Evolutionary conservation across 1,284 basidiomycete genomes (phyloP), one percentile per base, ranked within the genome.

Genomic region (Trametes sp.): DNA sequence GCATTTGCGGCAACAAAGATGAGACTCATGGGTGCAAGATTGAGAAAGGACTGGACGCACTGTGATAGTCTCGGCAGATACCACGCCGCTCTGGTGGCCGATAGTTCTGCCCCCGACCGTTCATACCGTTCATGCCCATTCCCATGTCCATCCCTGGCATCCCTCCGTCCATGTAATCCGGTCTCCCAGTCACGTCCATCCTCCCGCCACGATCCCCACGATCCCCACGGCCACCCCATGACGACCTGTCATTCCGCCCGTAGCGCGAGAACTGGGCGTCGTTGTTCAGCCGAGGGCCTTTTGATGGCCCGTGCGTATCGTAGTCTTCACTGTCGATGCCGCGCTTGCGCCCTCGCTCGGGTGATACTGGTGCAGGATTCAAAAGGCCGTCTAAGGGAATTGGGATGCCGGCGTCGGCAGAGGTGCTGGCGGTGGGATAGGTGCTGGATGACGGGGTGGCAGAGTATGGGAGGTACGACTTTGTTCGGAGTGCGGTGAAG

Each of bases 1-100:
- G 16, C 19, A 11, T n/a, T 26, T 24, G 23, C 21, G 46, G 24
- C 28, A 46, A 16, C 69, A 9, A 51, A 11, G 48, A 51, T 31
- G n/a, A 59, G 44, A 19, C 28, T 19, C 7, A 19, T 3, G 13
- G 54, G 50, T 59, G 46, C 28, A 53, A 28, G 24, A 21, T 28
- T 53, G 44, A 16, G 51, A n/a, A 33, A 31, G 24, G 7, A 14
- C 10, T 2, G 31, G n/a, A 84, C 94, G 74, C 72, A 96, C 95
- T 92, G 75, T 95, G 89, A 74, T 96, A 97, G 75, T 97, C 94
- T 63, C 90, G 84, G 79, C 95, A 97, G 61, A 91, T 83, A 10
- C 89, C 90, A 66, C 87, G 80, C 65, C 85, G 85, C 66, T 88
- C 88, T 68, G 88, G 88, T 31, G 89, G 88, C 57, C 84, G 84